Evolutionary conservation across 129 eudicot species (phyloP).

Genomic region (Flaveria brownii): DNA sequence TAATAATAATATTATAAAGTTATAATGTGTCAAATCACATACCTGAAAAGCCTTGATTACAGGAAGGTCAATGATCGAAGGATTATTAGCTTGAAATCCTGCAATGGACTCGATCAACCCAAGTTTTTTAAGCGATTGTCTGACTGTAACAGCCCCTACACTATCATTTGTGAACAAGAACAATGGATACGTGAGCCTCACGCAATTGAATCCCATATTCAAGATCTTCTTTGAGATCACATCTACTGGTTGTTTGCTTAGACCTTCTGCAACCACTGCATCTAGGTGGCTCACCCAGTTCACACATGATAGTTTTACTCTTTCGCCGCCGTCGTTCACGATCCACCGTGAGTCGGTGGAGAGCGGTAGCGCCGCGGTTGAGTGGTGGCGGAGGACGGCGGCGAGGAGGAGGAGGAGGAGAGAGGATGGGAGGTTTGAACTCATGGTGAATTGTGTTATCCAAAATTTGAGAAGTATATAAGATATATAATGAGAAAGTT

Average conservation of each 20-base stretch:
- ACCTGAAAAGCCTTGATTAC: constrained; percentile 84
- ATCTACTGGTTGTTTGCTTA: constrained; percentile 79
- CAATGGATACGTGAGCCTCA: constrained; percentile 82
- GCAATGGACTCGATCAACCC: constrained; percentile 60
- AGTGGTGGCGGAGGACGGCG: constrained; percentile 8
- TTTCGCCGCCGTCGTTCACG: constrained; percentile 55
- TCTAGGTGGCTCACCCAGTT: constrained; percentile 89
- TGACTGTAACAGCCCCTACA: constrained; percentile 56
- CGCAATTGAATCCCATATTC: constrained; percentile 78
- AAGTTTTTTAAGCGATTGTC: constrained; percentile 66
- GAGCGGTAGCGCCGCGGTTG: constrained; percentile 49
- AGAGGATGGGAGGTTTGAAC: constrained; percentile 14
- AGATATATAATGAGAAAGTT: not conserved
- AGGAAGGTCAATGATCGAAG: constrained; percentile 66
- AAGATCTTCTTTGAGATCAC: constrained; percentile 53
- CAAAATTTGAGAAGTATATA: not conserved
- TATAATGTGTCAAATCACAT: constrained; percentile 23
- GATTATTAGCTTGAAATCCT: constrained; percentile 77
- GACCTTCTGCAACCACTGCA: constrained; percentile 82
- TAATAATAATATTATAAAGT: not conserved
- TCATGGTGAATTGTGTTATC: constrained; percentile 2
- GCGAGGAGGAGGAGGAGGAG: constrained; percentile 7
- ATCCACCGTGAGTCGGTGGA: constrained; percentile 87
- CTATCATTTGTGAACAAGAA: constrained; percentile 61
- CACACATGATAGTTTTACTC: constrained; percentile 83